Conservation (phyloP, 306 rosid species). For the Corylus americana region DNA sequence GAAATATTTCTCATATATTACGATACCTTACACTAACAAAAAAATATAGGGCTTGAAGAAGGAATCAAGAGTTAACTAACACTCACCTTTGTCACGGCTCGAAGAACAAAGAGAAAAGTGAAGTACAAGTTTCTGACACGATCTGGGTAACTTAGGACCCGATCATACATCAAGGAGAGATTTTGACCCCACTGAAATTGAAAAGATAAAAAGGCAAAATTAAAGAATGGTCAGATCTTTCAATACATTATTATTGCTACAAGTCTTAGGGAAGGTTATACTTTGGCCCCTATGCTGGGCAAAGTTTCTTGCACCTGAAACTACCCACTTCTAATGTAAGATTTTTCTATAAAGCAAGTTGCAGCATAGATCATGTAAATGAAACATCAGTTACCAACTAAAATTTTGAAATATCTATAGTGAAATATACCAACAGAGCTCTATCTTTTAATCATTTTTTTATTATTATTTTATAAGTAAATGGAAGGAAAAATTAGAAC, state of each 20-base stretch:
- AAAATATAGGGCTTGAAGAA: neutral
- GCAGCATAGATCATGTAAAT: neutral
- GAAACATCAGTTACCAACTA: neutral
- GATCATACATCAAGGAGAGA: constrained; percentile 71
- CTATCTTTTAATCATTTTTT: neutral
- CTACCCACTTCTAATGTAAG: neutral
- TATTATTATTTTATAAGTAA: neutral
- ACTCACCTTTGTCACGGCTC: constrained; percentile 94
- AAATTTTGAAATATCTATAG: neutral
- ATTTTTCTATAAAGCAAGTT: neutral
- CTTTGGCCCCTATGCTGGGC: neutral
- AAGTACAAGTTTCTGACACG: constrained; percentile 93
- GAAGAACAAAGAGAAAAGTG: constrained; percentile 89
- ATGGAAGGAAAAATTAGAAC: neutral
- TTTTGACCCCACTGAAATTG: constrained; percentile 89
- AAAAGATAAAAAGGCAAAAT: constrained; percentile 11
- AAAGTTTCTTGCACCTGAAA: neutral
- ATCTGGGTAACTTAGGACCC: constrained; percentile 80
- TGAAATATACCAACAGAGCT: neutral
- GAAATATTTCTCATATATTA: neutral
- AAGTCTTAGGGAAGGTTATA: neutral
- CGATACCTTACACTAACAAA: neutral
- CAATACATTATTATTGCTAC: neutral
- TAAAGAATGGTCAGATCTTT: constrained; percentile 22
- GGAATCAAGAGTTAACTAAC: constrained; percentile 2